Conservation (phyloP, 1,139 yeast genomes). For the Hanseniaspora uvarum region DNA sequence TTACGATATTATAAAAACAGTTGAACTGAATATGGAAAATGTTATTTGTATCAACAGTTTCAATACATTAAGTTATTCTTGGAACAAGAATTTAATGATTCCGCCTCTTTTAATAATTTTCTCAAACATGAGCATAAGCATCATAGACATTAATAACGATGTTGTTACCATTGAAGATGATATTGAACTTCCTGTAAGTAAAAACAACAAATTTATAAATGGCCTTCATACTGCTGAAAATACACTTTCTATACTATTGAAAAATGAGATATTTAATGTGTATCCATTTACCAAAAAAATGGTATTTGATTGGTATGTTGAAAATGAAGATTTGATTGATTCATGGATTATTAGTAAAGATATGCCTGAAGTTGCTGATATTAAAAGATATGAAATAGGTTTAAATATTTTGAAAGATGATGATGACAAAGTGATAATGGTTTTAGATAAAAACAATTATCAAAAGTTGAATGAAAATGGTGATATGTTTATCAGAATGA, state of each 20-base stretch:
- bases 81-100: neutral
- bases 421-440: neutral
- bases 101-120: slow-evolving; percentile 5
- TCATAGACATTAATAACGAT: neutral
- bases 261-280: neutral
- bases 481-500: neutral
- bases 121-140: neutral
- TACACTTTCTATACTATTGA: neutral
- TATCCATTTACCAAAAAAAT: slow-evolving; percentile 4
- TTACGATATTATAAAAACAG: neutral
- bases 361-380: neutral
- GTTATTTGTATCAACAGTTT: neutral
- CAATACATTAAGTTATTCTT: neutral
- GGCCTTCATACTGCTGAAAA: neutral
- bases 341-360: slow-evolving; percentile 1
- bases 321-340: neutral
- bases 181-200: neutral
- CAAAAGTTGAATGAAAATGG: neutral
- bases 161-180: neutral
- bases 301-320: slow-evolving; percentile 9
- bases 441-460: neutral
- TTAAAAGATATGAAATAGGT: neutral
- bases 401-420: neutral
- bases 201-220: neutral
- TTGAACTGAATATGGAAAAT: neutral